A percentile compares a stretch with the other conserved stretches of the same genome.
Evolutionary conservation across 2,329 filamentous ascomycete genomes (phyloP).

Genomic region (Alternaria sp.): DNA sequence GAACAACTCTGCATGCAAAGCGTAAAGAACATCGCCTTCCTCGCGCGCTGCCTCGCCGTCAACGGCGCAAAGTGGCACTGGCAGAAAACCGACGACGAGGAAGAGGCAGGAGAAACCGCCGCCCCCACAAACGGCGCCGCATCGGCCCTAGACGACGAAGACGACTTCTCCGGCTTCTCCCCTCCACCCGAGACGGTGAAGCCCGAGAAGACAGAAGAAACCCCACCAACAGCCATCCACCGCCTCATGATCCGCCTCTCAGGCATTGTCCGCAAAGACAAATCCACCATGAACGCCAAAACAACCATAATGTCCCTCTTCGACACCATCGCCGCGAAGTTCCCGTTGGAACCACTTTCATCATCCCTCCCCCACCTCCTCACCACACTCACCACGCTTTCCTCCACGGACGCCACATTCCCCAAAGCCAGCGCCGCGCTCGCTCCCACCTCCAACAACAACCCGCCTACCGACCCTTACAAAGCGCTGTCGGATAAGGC

Average conservation of each 20-base stretch:
- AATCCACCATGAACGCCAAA: constrained; percentile 74
- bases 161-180: constrained; percentile 38
- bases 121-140: constrained; percentile 44
- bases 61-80: constrained; percentile 60
- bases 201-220: constrained; percentile 26
- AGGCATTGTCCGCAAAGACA: constrained; percentile 72
- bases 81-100: constrained; percentile 53
- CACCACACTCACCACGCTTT: constrained; percentile 79
- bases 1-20: constrained; percentile 80
- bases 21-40: constrained; percentile 81
- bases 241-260: constrained; percentile 82
- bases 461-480: constrained; percentile 62
- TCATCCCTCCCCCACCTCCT: constrained; percentile 70
- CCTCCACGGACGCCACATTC: constrained; percentile 75
- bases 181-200: constrained; percentile 21
- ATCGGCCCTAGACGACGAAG: constrained; percentile 44
- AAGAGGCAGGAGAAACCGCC: constrained; percentile 50
- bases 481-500: constrained; percentile 74
- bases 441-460: constrained; percentile 64
- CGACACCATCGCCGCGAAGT: constrained; percentile 69
- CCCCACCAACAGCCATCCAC: constrained; percentile 62
- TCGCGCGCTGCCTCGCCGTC: constrained; percentile 70
- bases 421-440: constrained; percentile 73
- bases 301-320: constrained; percentile 77
- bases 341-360: constrained; percentile 63